Evolutionary conservation across 768 basidiomycete species (phyloP).

Genomic region (Mycena rosella): DNA sequence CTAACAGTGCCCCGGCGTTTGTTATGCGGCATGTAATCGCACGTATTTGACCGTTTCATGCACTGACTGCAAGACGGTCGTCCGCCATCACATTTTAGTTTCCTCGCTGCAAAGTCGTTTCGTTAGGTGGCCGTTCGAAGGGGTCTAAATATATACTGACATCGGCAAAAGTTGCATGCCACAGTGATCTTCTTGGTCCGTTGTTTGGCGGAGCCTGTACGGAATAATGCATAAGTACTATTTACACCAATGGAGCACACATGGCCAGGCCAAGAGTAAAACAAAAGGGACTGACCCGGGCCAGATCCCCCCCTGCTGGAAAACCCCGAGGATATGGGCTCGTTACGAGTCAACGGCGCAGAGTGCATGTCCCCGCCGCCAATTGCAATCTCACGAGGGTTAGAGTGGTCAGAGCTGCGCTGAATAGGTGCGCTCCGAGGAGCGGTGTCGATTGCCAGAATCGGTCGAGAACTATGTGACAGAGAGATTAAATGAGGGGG

Average conservation of each 20-base stretch:
- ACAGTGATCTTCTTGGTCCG: constrained; percentile 90
- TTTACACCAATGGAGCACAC: neutral
- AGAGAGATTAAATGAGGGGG: constrained; percentile 59
- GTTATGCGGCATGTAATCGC: constrained; percentile 84
- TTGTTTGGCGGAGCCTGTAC: constrained; percentile 70
- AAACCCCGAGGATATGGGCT: constrained; percentile 51
- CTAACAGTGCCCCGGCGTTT: constrained; percentile 76
- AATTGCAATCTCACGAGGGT: constrained; percentile 62
- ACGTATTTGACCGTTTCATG: constrained; percentile 79
- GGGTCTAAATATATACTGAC: constrained; percentile 57
- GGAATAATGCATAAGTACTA: constrained; percentile 29
- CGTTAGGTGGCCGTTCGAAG: constrained; percentile 28
- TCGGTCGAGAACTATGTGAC: constrained; percentile 64
- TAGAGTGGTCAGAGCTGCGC: constrained; percentile 60
- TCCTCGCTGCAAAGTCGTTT: constrained; percentile 73
- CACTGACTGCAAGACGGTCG: constrained; percentile 88
- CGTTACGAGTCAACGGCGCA: constrained; percentile 58
- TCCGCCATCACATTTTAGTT: constrained; percentile 90
- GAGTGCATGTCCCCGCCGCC: constrained; percentile 58
- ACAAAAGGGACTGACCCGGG: constrained; percentile 42
- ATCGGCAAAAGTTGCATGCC: constrained; percentile 92
- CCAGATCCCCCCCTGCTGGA: constrained; percentile 49
- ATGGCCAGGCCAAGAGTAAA: constrained; percentile 23
- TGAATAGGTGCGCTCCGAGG: constrained; percentile 58
- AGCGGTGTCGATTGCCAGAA: constrained; percentile 73